These are phyloP conservation scores for Camellia oleifera DNA, from an alignment of 179 eudicot genomes.

Conservation along the genomic window DNA sequence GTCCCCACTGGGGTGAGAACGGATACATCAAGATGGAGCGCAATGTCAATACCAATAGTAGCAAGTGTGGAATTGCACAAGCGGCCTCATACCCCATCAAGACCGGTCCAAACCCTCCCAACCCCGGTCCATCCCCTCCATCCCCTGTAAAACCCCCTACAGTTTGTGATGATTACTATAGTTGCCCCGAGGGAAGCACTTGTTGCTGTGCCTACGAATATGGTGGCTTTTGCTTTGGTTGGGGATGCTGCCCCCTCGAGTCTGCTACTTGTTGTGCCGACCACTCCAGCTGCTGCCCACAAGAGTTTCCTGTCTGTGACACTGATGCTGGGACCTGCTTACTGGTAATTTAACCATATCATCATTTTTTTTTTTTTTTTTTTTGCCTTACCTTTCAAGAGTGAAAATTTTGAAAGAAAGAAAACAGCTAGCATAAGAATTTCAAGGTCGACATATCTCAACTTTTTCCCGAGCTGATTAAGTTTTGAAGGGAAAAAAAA, in stretches of 20 bases:
- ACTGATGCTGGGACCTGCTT: conserved; percentile 48
- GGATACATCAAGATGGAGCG: conserved; percentile 63
- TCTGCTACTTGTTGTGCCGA: conserved; percentile 80
- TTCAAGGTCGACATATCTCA: too few species aligned
- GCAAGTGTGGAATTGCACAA: conserved; percentile 62
- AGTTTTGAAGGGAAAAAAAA: too few species aligned
- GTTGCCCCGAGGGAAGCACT: conserved; percentile 59
- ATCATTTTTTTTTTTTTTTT: background rate
- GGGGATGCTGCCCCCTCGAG: conserved; percentile 85
- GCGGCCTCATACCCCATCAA: conserved; percentile 55
- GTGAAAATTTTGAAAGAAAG: too few species aligned
- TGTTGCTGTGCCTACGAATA: conserved; percentile 71
- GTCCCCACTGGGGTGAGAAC: conserved; percentile 53
- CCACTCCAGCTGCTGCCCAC: conserved; percentile 81
- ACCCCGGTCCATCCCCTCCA: conserved; percentile 86
- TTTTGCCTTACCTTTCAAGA: too few species aligned
- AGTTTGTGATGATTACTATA: conserved; percentile 54
- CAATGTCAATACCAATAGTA: conserved; percentile 29
- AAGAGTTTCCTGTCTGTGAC: conserved; percentile 72
- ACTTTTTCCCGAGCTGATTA: background rate
- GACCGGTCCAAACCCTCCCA: conserved; percentile 58
- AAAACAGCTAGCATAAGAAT: too few species aligned
- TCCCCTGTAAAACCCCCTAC: conserved; percentile 51
- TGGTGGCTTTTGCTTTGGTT: conserved; percentile 61
- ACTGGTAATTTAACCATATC: conserved; percentile 33